A percentile compares a stretch with the other conserved stretches of the same genome.
phyloP scores from a whole-genome alignment of 2,329 filamentous ascomycete genomes.

The Cercospora zeae-maydis region DNA sequence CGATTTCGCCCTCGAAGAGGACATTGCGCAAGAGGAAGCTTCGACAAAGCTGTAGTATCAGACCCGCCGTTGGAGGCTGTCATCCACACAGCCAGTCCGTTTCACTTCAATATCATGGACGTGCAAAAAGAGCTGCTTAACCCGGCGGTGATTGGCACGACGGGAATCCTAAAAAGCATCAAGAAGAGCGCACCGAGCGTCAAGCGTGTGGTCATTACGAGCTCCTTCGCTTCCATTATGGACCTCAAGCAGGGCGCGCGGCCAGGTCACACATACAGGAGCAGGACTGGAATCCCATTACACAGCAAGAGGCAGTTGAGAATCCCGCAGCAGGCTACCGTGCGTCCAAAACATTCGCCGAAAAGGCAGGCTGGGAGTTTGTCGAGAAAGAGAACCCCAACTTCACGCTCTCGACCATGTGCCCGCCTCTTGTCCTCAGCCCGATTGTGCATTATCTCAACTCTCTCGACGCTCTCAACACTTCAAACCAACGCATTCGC shows the following conservation, averaged over 20 bases:
- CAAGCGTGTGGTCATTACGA: slow-evolving; percentile 69
- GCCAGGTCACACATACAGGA: slow-evolving; percentile 52
- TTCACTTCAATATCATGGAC: slow-evolving; percentile 69
- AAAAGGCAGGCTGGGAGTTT: slow-evolving; percentile 55
- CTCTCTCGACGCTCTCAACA: slow-evolving; percentile 63
- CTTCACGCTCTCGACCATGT: slow-evolving; percentile 49
- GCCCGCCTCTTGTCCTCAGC: slow-evolving; percentile 50
- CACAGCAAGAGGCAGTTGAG: slow-evolving; percentile 47
- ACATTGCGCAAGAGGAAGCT: slow-evolving; percentile 69
- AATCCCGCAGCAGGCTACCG: slow-evolving; percentile 46
- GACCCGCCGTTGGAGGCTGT: slow-evolving; percentile 68
- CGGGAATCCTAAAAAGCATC: slow-evolving; percentile 59
- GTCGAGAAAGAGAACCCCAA: slow-evolving; percentile 51
- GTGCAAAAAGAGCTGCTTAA: slow-evolving; percentile 58
- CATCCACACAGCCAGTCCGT: slow-evolving; percentile 71
- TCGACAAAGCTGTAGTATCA: slow-evolving; percentile 58
- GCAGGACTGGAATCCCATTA: slow-evolving; percentile 57
- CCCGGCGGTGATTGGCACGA: slow-evolving; percentile 61
- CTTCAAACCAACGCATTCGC: slow-evolving; percentile 63
- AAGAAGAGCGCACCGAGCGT: slow-evolving; percentile 61
- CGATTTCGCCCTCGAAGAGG: slow-evolving; percentile 64
- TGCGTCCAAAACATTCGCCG: slow-evolving; percentile 60
- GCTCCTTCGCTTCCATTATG: slow-evolving; percentile 64
- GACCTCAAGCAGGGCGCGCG: slow-evolving; percentile 52
- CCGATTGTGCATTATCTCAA: slow-evolving; percentile 58